These are phyloP conservation scores for Rhodomyrtus psidioides DNA, from an alignment of 441 rosid species.

Conservation along the genomic window DNA sequence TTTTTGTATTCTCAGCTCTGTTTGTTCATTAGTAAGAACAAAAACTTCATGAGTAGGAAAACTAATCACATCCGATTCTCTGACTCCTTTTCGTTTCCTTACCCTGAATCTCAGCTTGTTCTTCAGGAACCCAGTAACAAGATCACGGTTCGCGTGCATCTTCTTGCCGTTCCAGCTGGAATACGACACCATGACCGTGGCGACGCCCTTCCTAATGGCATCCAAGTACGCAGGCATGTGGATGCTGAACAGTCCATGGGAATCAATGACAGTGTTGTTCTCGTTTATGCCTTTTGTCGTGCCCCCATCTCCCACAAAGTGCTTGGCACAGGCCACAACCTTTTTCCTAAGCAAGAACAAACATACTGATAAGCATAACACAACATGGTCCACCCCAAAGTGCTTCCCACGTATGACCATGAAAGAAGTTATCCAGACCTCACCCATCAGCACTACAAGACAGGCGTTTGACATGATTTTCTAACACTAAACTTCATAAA, in stretches of 20 bases:
- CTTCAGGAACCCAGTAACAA: slow-evolving; percentile 68
- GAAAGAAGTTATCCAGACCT: background rate
- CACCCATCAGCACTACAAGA: background rate
- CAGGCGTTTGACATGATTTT: background rate
- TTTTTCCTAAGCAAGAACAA: slow-evolving; percentile 2
- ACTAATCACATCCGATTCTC: background rate
- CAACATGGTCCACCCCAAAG: background rate
- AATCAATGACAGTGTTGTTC: slow-evolving; percentile 61
- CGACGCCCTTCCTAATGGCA: slow-evolving; percentile 53
- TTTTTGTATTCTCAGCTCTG: background rate
- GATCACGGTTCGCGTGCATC: slow-evolving; percentile 70
- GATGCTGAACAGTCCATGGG: slow-evolving; percentile 44
- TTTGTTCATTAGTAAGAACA: background rate
- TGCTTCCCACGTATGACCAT: background rate
- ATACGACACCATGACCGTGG: slow-evolving; percentile 80
- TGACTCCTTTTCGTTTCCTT: background rate
- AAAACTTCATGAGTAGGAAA: background rate
- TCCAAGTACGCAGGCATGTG: slow-evolving; percentile 74
- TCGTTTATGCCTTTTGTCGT: slow-evolving; percentile 72
- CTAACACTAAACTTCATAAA: background rate
- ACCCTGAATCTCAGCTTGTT: slow-evolving; percentile 64
- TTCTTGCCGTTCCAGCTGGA: slow-evolving; percentile 83
- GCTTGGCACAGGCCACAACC: slow-evolving; percentile 35
- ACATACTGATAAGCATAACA: background rate
- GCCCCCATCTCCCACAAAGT: slow-evolving; percentile 87